Conservation (phyloP, 148 eudicot genomes). For the Spergularia bocconei region DNA sequence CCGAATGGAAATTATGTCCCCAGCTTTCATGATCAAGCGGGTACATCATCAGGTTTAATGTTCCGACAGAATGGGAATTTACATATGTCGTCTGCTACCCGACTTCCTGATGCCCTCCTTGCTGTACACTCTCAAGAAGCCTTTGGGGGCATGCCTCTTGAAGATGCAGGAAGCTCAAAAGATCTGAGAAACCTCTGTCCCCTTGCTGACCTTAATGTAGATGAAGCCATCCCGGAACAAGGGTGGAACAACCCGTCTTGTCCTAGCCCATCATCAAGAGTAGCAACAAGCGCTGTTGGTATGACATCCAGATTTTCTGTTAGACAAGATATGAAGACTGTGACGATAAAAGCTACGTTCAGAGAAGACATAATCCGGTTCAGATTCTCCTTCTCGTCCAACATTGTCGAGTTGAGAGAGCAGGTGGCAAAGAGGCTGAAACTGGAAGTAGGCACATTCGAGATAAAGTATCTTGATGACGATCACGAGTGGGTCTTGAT, state of each 20-base stretch:
- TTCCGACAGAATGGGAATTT: conserved; percentile 37
- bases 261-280: conserved; percentile 30
- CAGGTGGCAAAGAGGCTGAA: conserved; percentile 77
- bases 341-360: conserved; percentile 74
- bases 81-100: conserved; percentile 34
- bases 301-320: conserved; percentile 34
- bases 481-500: conserved; percentile 79
- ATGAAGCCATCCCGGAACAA: conserved; percentile 37
- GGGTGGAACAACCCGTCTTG: conserved; percentile 40
- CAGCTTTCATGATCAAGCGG: conserved; percentile 34
- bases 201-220: conserved; percentile 33
- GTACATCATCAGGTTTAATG: conserved; percentile 23
- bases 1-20: conserved; percentile 36
- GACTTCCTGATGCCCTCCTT: conserved; percentile 38
- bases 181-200: conserved; percentile 56
- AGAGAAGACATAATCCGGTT: conserved; percentile 83
- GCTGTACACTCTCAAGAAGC: conserved; percentile 36
- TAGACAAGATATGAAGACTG: conserved; percentile 50
- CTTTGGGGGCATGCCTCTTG: conserved; percentile 49
- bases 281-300: conserved; percentile 27
- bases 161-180: conserved; percentile 71
- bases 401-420: conserved; percentile 52
- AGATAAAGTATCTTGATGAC: conserved; percentile 81
- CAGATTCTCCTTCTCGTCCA: conserved; percentile 47
- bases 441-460: conserved; percentile 69